Base-by-base conservation (phyloP, 352 stramenopile genomes). In the Achlya hypogyna region DNA sequence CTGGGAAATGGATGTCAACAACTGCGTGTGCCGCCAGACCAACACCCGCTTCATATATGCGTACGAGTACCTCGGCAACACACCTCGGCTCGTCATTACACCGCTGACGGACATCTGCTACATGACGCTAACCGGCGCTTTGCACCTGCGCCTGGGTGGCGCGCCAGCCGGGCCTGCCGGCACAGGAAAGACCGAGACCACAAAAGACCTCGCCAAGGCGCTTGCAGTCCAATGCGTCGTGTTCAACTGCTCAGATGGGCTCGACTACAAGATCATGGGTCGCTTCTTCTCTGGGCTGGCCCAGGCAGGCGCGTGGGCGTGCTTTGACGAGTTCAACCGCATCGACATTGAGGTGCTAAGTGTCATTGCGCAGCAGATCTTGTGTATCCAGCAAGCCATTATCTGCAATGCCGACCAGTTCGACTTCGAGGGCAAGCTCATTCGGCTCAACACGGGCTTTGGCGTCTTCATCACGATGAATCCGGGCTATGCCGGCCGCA, bases 241-340 rank as follows among this genome's bases (percentile, higher is more conserved):
- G 6, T 98, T 98, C 65, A 98, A 98, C 73, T 98, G 93, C 65
- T 98, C 93, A 0, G 93, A 98, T 51, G 89, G 91, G 8, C 73
- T 98, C 34, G 92, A 98, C 74, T 98, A 97, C 76, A 97, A 98
- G 72, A 98, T 98, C 72, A 98, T 98, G 93, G 93, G 93, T 0
- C 74, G 93, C 0, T 98, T 98, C 75, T 98, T 98, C 75, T 98
- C 92, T 0, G 93, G 93, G 18, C 74, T 98, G 0, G 92, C 91
- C 1, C 91, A 98, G 63, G 87, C 91, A 3, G 92, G 92, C 4
- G 91, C 93, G 8, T 98, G 93, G 93, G 93, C 91, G 8, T 98
- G 93, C 74, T 98, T 98, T 72, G 93, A 98, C 65, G 93, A 98
- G 72, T 98, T 98, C 72, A 98, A 98, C 69, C 90, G 93, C 25